Percentiles rank a stretch among this genome's conserved stretches.
These are phyloP conservation scores for Theileria luwenshuni DNA, from an alignment of 169 alveolate species.

Conservation along the genomic window DNA sequence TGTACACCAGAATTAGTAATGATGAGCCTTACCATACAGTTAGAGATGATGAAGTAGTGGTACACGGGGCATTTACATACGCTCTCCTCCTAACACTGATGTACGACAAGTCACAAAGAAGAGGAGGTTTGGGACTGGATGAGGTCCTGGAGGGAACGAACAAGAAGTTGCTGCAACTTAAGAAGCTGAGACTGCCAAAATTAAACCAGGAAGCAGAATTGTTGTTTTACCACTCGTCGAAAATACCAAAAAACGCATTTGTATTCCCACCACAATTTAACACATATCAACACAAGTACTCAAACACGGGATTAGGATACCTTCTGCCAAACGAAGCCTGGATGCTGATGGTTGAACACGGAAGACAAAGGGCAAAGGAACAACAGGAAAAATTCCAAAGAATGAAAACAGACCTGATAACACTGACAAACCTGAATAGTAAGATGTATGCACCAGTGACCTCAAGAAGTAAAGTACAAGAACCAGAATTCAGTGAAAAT, in stretches of 20 bases:
- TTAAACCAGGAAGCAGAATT: constrained; percentile 78
- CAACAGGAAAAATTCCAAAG: constrained; percentile 60
- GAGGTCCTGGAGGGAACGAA: constrained; percentile 75
- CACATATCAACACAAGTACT: not conserved
- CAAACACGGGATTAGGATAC: constrained; percentile 56
- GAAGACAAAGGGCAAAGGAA: constrained; percentile 50
- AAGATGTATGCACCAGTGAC: constrained; percentile 22
- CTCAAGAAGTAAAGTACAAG: constrained; percentile 9
- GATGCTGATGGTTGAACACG: constrained; percentile 72
- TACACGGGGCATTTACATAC: constrained; percentile 86
- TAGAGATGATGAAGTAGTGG: constrained; percentile 47
- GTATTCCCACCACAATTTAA: constrained; percentile 43
- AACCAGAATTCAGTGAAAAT: no score
- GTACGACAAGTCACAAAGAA: constrained; percentile 72
- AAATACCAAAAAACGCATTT: constrained; percentile 73
- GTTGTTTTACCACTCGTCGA: constrained; percentile 82
- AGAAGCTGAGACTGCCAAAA: constrained; percentile 71
- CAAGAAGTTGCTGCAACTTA: constrained; percentile 72
- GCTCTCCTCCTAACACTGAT: constrained; percentile 75
- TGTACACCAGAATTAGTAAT: not conserved
- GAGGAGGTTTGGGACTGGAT: constrained; percentile 68
- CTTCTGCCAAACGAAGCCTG: constrained; percentile 75
- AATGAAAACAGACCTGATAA: constrained; percentile 43
- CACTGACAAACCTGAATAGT: constrained; percentile 19
- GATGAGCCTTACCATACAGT: constrained; percentile 16